These are phyloP conservation scores for Pythium dissimile DNA, from an alignment of 352 stramenopile species.

Conservation along the genomic window DNA sequence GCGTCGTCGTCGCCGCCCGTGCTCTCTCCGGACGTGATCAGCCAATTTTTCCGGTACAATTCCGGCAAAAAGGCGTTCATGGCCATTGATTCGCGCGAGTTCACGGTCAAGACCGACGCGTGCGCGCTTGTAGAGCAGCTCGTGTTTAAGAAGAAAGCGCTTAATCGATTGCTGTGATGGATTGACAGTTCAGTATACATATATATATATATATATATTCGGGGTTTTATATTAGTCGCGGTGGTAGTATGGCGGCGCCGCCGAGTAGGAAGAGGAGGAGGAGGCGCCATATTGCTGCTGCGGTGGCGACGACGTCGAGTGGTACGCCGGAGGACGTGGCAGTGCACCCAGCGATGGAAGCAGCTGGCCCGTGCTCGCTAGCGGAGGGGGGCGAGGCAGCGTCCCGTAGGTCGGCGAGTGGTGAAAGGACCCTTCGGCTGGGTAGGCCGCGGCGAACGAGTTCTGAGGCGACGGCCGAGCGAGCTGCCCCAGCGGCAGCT, in stretches of 20 bases:
- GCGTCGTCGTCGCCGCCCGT: slow-evolving; percentile 23
- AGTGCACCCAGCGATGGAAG: not conserved
- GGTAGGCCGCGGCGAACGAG: not conserved
- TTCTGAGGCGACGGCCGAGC: not conserved
- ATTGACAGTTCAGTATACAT: not conserved
- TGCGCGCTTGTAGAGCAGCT: slow-evolving; percentile 55
- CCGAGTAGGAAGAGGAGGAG: too few species aligned
- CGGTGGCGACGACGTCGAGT: not conserved
- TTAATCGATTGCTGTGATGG: slow-evolving; percentile 1
- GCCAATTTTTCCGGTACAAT: slow-evolving; percentile 84
- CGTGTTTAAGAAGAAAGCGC: slow-evolving; percentile 43
- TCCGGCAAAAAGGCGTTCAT: slow-evolving; percentile 80
- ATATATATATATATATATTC: not conserved
- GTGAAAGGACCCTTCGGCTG: not conserved
- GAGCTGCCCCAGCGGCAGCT: slow-evolving; percentile 8
- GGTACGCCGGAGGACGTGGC: not conserved
- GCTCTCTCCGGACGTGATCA: slow-evolving; percentile 37
- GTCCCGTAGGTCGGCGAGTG: not conserved
- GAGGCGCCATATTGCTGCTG: not conserved
- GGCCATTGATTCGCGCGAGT: slow-evolving; percentile 54
- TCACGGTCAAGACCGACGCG: slow-evolving; percentile 75
- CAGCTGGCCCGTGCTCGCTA: not conserved
- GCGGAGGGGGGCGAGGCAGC: not conserved
- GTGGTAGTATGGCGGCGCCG: not conserved
- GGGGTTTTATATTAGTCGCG: not conserved